These are phyloP conservation scores for Sonneratia alba DNA, from an alignment of 345 rosid genomes.

Conservation along the genomic window DNA sequence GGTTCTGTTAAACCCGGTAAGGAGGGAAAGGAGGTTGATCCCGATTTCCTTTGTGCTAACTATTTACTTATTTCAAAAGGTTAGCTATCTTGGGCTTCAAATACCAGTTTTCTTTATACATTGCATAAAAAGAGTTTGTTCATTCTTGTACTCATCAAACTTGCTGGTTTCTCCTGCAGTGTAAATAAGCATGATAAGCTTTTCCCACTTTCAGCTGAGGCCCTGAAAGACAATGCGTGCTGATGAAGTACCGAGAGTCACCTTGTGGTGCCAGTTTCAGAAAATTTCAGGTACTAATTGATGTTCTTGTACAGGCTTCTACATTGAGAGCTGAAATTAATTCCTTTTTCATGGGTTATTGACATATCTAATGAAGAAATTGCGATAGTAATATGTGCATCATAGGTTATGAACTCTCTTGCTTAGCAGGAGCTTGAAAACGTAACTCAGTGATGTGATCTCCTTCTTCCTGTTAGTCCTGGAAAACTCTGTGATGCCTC, in stretches of 20 bases:
- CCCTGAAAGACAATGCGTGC: neutral
- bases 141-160: neutral
- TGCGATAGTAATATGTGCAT: neutral
- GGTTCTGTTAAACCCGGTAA: neutral
- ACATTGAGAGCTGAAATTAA: neutral
- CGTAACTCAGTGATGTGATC: neutral
- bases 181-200: neutral
- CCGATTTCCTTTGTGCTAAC: neutral
- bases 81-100: neutral
- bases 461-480: neutral
- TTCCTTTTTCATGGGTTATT: neutral
- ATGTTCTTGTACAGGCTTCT: neutral
- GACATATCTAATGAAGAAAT: neutral
- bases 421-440: neutral
- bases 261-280: neutral
- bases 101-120: neutral
- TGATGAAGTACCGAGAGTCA: neutral
- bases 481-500: too few species aligned
- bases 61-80: neutral
- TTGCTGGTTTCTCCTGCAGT: neutral
- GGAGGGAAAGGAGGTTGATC: neutral
- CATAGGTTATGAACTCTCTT: neutral
- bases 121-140: neutral
- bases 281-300: neutral
- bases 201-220: neutral